Conservation (phyloP, 768 basidiomycete species). For the Sistotremastrum niveocremeum region DNA sequence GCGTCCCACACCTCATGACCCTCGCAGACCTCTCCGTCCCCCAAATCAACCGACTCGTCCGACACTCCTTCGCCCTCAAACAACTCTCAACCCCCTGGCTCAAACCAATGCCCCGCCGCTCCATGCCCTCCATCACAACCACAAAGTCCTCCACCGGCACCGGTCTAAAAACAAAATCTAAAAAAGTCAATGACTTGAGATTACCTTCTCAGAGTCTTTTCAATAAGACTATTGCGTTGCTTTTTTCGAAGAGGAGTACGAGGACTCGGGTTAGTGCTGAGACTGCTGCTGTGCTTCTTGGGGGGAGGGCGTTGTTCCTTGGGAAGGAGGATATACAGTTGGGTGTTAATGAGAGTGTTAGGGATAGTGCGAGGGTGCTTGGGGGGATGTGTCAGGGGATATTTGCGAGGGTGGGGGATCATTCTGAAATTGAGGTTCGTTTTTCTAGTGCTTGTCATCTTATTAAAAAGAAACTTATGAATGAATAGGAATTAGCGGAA, state of each 20-base stretch:
- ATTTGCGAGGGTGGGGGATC: slow-evolving; percentile 89
- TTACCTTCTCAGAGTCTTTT: slow-evolving; percentile 65
- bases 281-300: slow-evolving; percentile 64
- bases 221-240: slow-evolving; percentile 73
- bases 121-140: slow-evolving; percentile 4
- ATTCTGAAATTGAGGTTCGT: slow-evolving; percentile 82
- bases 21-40: slow-evolving; percentile 73
- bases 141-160: too few relatives aligned
- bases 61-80: slow-evolving; percentile 54
- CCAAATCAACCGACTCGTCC: slow-evolving; percentile 57
- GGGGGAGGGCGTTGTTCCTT: slow-evolving; percentile 83
- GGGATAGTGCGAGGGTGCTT: slow-evolving; percentile 80
- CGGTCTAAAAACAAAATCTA: too few relatives aligned
- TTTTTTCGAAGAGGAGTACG: slow-evolving; percentile 91
- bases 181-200: slow-evolving; percentile 19
- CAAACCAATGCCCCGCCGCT: slow-evolving; percentile 23
- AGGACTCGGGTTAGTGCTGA: slow-evolving; percentile 84
- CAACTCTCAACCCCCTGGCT: slow-evolving; percentile 54
- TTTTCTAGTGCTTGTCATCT: not conserved
- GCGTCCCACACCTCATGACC: slow-evolving; percentile 65
- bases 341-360: slow-evolving; percentile 81
- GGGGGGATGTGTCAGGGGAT: slow-evolving; percentile 95
- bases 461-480: not conserved
- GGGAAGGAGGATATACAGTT: slow-evolving; percentile 87
- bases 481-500: slow-evolving; percentile 66